Evolutionary conservation across 352 stramenopile genomes (phyloP).

Genomic region (Phytophthora constricta): DNA sequence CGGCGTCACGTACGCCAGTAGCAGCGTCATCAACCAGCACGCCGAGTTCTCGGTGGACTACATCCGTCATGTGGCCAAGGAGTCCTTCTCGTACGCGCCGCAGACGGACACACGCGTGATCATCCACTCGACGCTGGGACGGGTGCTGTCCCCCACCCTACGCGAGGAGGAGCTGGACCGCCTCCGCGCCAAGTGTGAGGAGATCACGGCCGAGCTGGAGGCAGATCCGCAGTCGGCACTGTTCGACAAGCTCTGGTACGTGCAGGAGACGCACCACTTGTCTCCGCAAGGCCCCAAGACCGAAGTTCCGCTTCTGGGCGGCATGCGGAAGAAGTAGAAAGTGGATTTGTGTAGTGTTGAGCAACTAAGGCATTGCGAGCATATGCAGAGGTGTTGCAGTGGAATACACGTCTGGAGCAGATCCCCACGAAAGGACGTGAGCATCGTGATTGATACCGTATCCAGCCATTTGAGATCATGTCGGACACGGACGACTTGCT

Average conservation of each 20-base stretch:
- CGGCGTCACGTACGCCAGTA: not conserved
- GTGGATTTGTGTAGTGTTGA: not conserved
- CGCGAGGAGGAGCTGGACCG: slow-evolving; percentile 36
- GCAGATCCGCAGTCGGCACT: slow-evolving; percentile 34
- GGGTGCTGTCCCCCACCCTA: slow-evolving; percentile 57
- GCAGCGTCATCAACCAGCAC: slow-evolving; percentile 37
- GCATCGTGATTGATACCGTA: not conserved
- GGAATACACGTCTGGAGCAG: not conserved
- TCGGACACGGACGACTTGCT: slow-evolving; percentile 50
- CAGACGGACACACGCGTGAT: slow-evolving; percentile 56
- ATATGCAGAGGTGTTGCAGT: not conserved
- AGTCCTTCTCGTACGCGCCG: slow-evolving; percentile 57
- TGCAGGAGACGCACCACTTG: slow-evolving; percentile 74
- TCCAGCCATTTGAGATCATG: slow-evolving; percentile 14
- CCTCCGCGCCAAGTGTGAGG: slow-evolving; percentile 59
- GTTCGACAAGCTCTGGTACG: slow-evolving; percentile 68
- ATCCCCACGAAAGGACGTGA: slow-evolving; percentile 32
- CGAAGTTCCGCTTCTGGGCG: slow-evolving; percentile 44
- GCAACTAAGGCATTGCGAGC: no score
- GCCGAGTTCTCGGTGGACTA: slow-evolving; percentile 66
- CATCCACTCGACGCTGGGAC: slow-evolving; percentile 74
- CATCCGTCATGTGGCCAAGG: slow-evolving; percentile 49
- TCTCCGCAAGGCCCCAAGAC: slow-evolving; percentile 61
- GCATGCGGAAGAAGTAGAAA: slow-evolving; percentile 4
- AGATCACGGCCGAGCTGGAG: slow-evolving; percentile 49